Conservation (phyloP, 495 filamentous ascomycete species). For the Xylaria longipes region DNA sequence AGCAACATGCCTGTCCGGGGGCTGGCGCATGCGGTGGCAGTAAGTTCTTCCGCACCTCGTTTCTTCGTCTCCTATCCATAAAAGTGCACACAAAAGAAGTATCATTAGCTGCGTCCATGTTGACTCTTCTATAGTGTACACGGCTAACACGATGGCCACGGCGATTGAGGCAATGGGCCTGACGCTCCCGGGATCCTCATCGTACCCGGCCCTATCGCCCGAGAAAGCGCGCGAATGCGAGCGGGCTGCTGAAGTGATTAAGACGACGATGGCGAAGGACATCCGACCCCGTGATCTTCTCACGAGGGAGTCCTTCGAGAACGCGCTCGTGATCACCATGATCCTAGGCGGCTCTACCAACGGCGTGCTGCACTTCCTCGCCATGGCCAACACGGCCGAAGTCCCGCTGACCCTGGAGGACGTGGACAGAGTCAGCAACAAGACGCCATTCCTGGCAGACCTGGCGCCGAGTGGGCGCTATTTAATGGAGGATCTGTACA, state of each 20-base stretch:
- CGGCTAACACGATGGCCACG: constrained; percentile 97
- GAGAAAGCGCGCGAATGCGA: constrained; percentile 92
- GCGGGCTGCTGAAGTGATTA: constrained; percentile 85
- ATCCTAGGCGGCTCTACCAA: constrained; percentile 91
- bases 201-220: constrained; percentile 84
- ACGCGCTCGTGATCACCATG: constrained; percentile 93
- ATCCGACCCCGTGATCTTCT: constrained; percentile 86
- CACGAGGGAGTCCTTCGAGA: constrained; percentile 86
- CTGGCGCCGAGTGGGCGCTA: constrained; percentile 87
- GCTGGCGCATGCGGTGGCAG: constrained; percentile 94
- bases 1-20: constrained; percentile 85
- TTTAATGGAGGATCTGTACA: constrained; percentile 95
- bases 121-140: constrained; percentile 67
- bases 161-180: constrained; percentile 97
- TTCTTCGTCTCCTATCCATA: background rate
- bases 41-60: constrained; percentile 4
- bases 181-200: constrained; percentile 86
- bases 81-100: background rate
- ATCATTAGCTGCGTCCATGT: background rate
- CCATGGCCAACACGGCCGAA: constrained; percentile 90
- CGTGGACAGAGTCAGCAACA: constrained; percentile 84
- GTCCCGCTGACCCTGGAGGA: constrained; percentile 86
- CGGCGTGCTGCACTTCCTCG: constrained; percentile 90
- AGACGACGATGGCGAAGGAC: constrained; percentile 80
- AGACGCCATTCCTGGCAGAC: constrained; percentile 93